Percentiles rank a stretch among this genome's conserved stretches.
phyloP scores from a whole-genome alignment of 306 rosid species.

The Casuarina glauca region DNA sequence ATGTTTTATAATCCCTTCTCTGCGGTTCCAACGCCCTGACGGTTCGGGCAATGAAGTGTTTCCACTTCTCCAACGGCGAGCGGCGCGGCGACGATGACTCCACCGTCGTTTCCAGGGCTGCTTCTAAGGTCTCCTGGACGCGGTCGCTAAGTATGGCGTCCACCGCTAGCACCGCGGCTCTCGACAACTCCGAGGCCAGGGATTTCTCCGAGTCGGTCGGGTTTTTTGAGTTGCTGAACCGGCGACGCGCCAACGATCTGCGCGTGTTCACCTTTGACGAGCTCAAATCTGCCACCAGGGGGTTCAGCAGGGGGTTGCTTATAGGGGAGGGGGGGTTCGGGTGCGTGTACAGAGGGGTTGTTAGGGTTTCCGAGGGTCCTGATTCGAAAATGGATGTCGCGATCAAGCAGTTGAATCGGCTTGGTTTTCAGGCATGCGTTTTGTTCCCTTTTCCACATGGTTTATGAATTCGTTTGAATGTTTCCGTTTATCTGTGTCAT shows the following conservation, averaged over 20 bases:
- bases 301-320: slow-evolving; percentile 65
- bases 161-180: slow-evolving; percentile 57
- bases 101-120: slow-evolving; percentile 42
- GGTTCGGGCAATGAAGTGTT: slow-evolving; percentile 61
- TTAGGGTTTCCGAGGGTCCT: slow-evolving; percentile 27
- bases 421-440: slow-evolving; percentile 82
- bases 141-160: slow-evolving; percentile 91
- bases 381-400: slow-evolving; percentile 64
- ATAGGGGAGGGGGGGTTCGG: slow-evolving; percentile 98
- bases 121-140: slow-evolving; percentile 84
- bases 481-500: neutral
- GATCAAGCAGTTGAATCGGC: slow-evolving; percentile 85
- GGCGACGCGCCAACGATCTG: slow-evolving; percentile 71
- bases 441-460: neutral
- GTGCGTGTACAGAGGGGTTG: slow-evolving; percentile 67
- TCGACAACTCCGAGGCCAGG: slow-evolving; percentile 46
- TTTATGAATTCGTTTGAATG: neutral
- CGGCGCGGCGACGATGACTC: slow-evolving; percentile 41
- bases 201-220: slow-evolving; percentile 60
- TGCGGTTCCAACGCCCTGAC: neutral
- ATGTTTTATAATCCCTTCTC: neutral
- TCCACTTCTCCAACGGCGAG: slow-evolving; percentile 72
- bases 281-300: slow-evolving; percentile 74
- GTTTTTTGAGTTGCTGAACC: slow-evolving; percentile 58
- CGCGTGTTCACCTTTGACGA: slow-evolving; percentile 69